phyloP scores from a whole-genome alignment of 2,329 filamentous ascomycete genomes.

The Polytolypa hystricis region DNA sequence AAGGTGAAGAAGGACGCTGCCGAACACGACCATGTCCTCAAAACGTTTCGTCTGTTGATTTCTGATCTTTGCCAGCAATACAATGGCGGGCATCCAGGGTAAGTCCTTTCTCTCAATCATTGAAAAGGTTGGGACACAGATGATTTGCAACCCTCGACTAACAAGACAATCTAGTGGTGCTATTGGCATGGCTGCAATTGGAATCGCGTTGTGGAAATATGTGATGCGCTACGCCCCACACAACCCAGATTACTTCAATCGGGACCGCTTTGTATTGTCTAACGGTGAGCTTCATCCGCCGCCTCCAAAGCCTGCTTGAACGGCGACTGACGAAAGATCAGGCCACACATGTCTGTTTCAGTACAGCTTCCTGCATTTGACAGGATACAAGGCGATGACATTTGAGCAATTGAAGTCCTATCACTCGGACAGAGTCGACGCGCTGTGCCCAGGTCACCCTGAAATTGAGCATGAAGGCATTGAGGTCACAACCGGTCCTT shows the following conservation, averaged over 20 bases:
- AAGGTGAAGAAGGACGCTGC: constrained; percentile 5
- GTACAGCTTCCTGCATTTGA: constrained; percentile 43
- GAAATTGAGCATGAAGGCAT: constrained; percentile 44
- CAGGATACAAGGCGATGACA: constrained; percentile 45
- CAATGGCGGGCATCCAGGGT: constrained; percentile 58
- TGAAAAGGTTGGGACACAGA: neutral
- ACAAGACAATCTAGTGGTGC: constrained; percentile 36
- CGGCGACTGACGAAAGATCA: no score
- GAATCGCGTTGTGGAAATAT: constrained; percentile 52
- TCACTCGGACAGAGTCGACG: constrained; percentile 37
- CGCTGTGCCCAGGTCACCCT: constrained; percentile 42
- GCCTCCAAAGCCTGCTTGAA: no score
- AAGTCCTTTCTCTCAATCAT: constrained; percentile 14
- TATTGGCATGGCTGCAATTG: constrained; percentile 53
- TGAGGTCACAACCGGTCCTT: constrained; percentile 47
- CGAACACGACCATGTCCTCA: constrained; percentile 41
- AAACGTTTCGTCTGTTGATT: constrained; percentile 51
- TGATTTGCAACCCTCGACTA: no score
- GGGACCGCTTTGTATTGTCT: constrained; percentile 52
- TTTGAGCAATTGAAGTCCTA: constrained; percentile 48
- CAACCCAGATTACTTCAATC: constrained; percentile 48
- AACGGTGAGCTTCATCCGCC: no score
- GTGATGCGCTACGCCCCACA: constrained; percentile 49
- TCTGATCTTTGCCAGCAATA: constrained; percentile 61
- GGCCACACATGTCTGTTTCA: constrained; percentile 47